Base-by-base conservation (phyloP, 1,284 basidiomycete genomes). In the Ceratobasidium sp. region DNA sequence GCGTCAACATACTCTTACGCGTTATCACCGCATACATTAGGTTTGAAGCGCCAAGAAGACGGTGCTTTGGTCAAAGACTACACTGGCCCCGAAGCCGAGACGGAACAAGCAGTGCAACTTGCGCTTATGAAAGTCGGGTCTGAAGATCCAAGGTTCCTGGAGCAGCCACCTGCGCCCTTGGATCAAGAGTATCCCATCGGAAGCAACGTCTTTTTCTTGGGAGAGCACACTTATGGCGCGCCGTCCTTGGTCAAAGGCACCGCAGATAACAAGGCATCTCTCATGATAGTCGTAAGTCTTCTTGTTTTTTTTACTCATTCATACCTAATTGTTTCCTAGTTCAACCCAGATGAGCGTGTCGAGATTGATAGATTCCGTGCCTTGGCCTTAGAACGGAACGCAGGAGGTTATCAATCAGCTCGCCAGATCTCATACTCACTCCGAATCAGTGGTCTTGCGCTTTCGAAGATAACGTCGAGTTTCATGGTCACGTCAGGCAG, bases 11-110 rank as follows among this genome's bases (percentile, higher is more conserved):
- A 5, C 11, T 38, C 35, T 38, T 11, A 38, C 35, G 35, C 35
- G 11, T 46, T 67, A 52, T 30, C 18, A 50, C 9, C 13, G 4
- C 30, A 49, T n/a, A 38, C 11, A 18, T 46, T 77, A 92, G 95
- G 96, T 38, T 83, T 99, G 77, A 96, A 93, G 81, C 90, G 94
- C 16, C 82, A 96, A 46, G 94, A 98, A 74, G 89, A 88, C 30
- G 97, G 94, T 13, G 93, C 96, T 0, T 88, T 98, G 74, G 88
- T 98, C 76, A 99, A 99, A 82, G 95, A 99, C 77, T 99, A 97
- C 79, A 95, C 97, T 78, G 88, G 84, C 0, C 80, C 83, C 0
- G 89, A 94, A 32, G 94, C 93, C 78, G 95, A 98, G 81, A 85
- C 88, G 11, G 93, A 95, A 74, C 91, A 93, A 76, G 94, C 95